A percentile compares a stretch with the other conserved stretches of the same genome.
These are phyloP conservation scores for Syzygium oleosum DNA, from an alignment of 345 rosid species.

Conservation along the genomic window DNA sequence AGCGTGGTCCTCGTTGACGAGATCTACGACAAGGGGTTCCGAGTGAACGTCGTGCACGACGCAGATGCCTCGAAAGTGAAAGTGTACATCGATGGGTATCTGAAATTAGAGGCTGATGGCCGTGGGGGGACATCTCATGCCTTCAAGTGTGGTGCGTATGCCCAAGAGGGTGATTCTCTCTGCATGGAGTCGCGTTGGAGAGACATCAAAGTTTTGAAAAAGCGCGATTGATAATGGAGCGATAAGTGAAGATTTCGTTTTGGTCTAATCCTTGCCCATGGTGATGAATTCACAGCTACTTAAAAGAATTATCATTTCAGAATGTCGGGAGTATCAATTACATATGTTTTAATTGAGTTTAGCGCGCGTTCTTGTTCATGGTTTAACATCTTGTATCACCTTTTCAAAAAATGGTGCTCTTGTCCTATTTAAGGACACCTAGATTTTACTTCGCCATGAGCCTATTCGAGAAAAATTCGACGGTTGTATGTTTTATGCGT, in stretches of 20 bases:
- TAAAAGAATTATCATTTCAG: neutral
- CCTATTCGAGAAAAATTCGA: neutral
- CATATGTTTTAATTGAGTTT: neutral
- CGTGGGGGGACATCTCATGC: conserved; percentile 18
- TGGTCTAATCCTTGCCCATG: neutral
- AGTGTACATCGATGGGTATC: conserved; percentile 19
- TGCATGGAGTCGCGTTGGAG: conserved; percentile 40
- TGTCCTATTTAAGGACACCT: neutral
- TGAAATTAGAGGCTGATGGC: conserved; percentile 11
- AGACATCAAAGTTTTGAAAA: conserved; percentile 9
- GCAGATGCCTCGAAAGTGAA: conserved; percentile 5
- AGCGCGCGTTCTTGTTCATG: neutral
- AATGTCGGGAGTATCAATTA: neutral
- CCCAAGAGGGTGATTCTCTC: conserved; percentile 2
- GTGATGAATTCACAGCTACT: neutral
- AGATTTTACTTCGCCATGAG: neutral
- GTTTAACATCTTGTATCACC: neutral
- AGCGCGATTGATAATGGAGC: neutral
- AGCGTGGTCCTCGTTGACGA: neutral
- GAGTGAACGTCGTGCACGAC: conserved; percentile 26
- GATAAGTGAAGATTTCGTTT: neutral
- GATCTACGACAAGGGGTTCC: conserved; percentile 23
- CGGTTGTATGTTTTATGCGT: no score
- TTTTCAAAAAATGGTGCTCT: neutral
- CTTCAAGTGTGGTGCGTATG: conserved; percentile 27